Base-by-base conservation (phyloP, 257 asterid species). In the Prunella vulgaris region DNA sequence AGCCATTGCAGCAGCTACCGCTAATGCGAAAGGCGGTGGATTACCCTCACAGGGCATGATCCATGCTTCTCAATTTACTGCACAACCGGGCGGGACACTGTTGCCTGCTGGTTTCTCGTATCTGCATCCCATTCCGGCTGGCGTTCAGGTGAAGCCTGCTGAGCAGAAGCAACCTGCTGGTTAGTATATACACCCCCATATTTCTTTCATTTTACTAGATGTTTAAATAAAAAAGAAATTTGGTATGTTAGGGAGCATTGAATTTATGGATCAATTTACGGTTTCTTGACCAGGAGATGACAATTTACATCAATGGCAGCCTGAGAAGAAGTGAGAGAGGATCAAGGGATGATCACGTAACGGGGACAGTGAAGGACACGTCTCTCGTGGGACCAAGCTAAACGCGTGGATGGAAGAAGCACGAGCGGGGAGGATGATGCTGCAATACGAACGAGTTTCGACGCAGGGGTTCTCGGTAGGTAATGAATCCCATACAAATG, bases 101-200 rank as follows among this genome's bases (percentile, higher is more conserved):
- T 71, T 88, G 70, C 87, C 93, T 18, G 79, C 90, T 18, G 92
- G 95, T 12, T 93, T 82, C 71, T 57, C 96, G 0, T 88, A 90
- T 38, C 80, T 81, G 24, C 95, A 90, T 28, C 76, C 96, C 8
- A 83, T 82, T 37, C 86, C 95, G 21, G 82, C 94, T 15, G 95
- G 86, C 4, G 92, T 85, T 75, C 94, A 80, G 69, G 92, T 80
- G 73, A 93, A 90, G 72, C 83, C 96, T 49, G 77, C 86, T 0
- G 98, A 93, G 85, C 97, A 90, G 82, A 88, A 90, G 67, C 97
- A 87, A 70, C 85, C 94, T 60, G 84, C 93, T 21, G 98, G 96
- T 90, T 64, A 81, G 92, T 84, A 66, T 53, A 66, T 51, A 9
- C 24, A 32, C 1, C 56, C 2, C 49, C 25, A 44, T 15, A 5